Base-by-base conservation (phyloP, 1,284 basidiomycete species). In the Austroboletus niveus region DNA sequence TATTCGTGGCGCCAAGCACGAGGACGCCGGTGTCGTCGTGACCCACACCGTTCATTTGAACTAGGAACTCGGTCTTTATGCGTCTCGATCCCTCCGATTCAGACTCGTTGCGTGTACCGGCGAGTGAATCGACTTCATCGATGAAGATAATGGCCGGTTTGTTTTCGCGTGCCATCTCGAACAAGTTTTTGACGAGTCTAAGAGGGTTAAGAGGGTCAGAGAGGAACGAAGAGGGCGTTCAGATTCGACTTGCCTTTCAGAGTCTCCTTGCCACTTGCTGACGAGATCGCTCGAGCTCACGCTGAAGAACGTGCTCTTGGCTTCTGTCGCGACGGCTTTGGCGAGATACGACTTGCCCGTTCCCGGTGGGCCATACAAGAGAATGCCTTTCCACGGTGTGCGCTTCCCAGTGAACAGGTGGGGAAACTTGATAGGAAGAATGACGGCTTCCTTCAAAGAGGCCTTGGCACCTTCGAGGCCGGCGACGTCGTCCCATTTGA, bases 201-300 rank as follows among this genome's bases (percentile, higher is more conserved):
- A 43, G 27, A 15, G 36, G 36, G 9, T 22, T 10, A 30, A 32
- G 22, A 27, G 36, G 11, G 34, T 38, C 31, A 39, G 27, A 11
- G 42, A 24, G 42, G 22, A 17, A 12, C 27, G 15, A 20, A 5
- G 4, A 12, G 12, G 3, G 10, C 47, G 45, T 11, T 56, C 48
- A 39, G 43, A 29, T 29, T 47, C 24, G 24, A 72, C 84, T 66
- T 57, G 92, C 93, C 92, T 79, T 73, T 99, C 96, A 20, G 92
- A 95, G 73, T 99, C 96, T 59, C 96, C 96, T 78, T 98, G 97
- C 96, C 96, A 99, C 72, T 99, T 99, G 72, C 92, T 96, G 51
- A 99, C 97, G 48, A 99, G 77, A 68, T 99, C 97, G 70, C 87
- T 90, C 46, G 91, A 94, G 62, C 90, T 94, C 55, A 99, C 94